Conservation (phyloP, 169 alveolate species). For the Eimeria sp. region DNA sequence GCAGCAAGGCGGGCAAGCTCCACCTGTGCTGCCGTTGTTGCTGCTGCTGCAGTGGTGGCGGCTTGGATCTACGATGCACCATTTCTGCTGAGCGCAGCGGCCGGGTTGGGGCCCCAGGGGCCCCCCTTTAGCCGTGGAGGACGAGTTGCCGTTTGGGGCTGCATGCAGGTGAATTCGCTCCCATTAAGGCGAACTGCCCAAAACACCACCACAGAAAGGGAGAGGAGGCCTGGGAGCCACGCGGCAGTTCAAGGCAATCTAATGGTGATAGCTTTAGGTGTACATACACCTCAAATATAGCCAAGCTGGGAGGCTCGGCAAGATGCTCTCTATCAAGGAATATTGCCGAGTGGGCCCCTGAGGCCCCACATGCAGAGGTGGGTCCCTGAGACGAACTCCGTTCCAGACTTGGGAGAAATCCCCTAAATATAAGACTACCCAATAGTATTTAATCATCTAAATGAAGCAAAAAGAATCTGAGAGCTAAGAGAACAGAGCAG, state of each 20-base stretch:
- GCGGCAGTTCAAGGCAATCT: not conserved
- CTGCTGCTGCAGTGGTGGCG: not conserved
- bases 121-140: not conserved
- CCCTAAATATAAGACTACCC: not conserved
- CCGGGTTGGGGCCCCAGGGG: not conserved
- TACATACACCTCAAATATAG: not conserved
- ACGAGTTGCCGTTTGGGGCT: not conserved
- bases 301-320: not conserved
- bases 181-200: not conserved
- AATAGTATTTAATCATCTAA: not conserved
- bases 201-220: not conserved
- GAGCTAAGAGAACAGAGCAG: not conserved
- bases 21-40: not conserved
- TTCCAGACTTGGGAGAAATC: not conserved
- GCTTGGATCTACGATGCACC: not conserved
- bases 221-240: not conserved
- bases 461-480: not conserved
- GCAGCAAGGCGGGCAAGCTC: not conserved
- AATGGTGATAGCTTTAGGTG: not conserved
- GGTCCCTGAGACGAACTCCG: not conserved
- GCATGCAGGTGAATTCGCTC: not conserved
- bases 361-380: conserved; percentile 31
- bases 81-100: not conserved
- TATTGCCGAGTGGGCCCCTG: not conserved
- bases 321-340: not conserved